A percentile compares a stretch with the other conserved stretches of the same genome.
Evolutionary conservation across 208 protist genomes (phyloP).

Genomic region (Leptomonas pyrrhocoris): DNA sequence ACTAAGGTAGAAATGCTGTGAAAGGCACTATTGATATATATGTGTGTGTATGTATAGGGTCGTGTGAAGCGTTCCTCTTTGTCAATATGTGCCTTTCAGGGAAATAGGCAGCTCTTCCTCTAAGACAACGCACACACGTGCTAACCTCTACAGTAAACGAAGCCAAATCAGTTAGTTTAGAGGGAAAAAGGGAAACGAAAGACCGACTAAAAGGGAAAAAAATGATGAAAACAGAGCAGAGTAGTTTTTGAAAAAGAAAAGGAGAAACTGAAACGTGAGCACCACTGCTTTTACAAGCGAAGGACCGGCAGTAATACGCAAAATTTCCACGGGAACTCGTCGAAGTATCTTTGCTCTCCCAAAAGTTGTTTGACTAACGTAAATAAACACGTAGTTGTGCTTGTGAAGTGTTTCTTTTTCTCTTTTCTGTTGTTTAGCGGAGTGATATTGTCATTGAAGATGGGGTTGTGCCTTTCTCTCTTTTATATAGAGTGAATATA

Average conservation of each 20-base stretch:
- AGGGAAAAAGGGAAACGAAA: not conserved
- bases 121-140: not conserved
- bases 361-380: too few species aligned
- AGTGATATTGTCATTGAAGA: too few species aligned
- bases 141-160: not conserved
- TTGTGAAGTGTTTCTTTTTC: too few species aligned
- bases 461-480: too few species aligned
- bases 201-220: constrained; percentile 15
- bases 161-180: not conserved
- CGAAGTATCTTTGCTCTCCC: too few species aligned
- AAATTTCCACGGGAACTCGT: too few species aligned
- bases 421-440: too few species aligned
- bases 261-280: not conserved
- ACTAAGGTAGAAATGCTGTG: too few species aligned
- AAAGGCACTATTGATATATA: constrained; percentile 17
- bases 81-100: not conserved
- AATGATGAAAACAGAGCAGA: not conserved
- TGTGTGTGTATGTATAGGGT: not conserved
- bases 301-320: too few species aligned
- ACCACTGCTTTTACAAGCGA: too few species aligned
- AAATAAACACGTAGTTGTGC: too few species aligned
- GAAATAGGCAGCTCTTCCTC: not conserved
- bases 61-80: constrained; percentile 4
- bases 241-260: constrained; percentile 12
- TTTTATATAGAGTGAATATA: too few species aligned